Evolutionary conservation across 108 stramenopile genomes (phyloP).

Genomic region (Fragilaria crotonensis): DNA sequence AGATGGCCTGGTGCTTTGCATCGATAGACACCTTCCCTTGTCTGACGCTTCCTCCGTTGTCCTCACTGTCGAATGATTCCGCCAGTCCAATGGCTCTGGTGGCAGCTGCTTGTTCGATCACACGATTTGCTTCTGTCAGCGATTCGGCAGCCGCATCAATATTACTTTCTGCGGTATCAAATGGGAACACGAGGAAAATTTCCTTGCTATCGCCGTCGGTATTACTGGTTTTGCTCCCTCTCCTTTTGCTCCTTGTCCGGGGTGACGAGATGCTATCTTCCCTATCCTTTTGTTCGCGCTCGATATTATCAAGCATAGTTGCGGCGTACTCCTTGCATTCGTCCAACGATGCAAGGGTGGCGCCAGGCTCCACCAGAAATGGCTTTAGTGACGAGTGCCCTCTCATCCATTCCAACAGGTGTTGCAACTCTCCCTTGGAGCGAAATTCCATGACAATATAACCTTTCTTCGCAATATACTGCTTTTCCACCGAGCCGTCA

Average conservation of each 20-base stretch:
- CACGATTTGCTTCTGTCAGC: background rate
- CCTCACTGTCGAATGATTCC: background rate
- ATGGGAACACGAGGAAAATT: background rate
- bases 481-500: background rate
- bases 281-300: background rate
- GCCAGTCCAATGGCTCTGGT: background rate
- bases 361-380: background rate
- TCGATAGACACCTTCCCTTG: slow-evolving; percentile 6
- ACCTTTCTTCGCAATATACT: background rate
- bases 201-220: background rate
- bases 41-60: slow-evolving; percentile 1
- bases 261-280: background rate
- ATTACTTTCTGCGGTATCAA: background rate
- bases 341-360: background rate
- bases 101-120: slow-evolving; percentile 11
- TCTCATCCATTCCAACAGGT: slow-evolving; percentile 15
- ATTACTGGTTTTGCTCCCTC: background rate
- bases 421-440: slow-evolving; percentile 25
- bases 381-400: background rate
- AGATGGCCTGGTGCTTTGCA: no score
- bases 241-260: background rate
- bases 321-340: slow-evolving; percentile 16
- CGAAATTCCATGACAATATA: slow-evolving; percentile 47
- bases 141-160: background rate
- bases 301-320: slow-evolving; percentile 20